Conservation (phyloP, 2,329 filamentous ascomycete genomes). For the Botrytis hyacinthi region DNA sequence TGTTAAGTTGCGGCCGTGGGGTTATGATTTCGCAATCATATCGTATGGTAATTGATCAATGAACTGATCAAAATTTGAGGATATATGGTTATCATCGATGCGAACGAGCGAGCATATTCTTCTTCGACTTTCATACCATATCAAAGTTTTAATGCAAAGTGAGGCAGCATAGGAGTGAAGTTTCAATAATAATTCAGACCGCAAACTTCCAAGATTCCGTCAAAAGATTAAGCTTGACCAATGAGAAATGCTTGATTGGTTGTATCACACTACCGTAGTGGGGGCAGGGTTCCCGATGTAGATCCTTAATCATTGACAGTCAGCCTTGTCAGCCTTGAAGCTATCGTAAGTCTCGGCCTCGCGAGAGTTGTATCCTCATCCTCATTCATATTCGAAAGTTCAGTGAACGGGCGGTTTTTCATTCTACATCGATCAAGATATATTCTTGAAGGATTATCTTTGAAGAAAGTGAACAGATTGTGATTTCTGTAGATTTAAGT, state of each 20-base stretch:
- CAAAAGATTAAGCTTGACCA: constrained; percentile 17
- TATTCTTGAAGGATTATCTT: background rate
- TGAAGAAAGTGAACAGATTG: background rate
- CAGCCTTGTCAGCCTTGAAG: constrained; percentile 23
- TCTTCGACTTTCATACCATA: constrained; percentile 9
- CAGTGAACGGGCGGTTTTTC: background rate
- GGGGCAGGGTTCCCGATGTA: background rate
- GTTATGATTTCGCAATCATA: constrained; percentile 32
- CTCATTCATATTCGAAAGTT: background rate
- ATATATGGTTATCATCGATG: constrained; percentile 29
- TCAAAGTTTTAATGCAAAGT: constrained; percentile 5
- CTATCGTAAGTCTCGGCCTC: background rate
- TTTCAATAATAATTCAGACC: constrained; percentile 13
- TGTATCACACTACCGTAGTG: constrained; percentile 12
- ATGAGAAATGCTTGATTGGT: constrained; percentile 21
- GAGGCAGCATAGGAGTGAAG: background rate
- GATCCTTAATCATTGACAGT: background rate
- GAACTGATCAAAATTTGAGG: constrained; percentile 22
- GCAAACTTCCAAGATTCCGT: constrained; percentile 16
- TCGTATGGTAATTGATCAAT: constrained; percentile 21
- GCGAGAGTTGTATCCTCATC: background rate
- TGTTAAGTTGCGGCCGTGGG: constrained; percentile 18
- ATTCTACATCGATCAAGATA: background rate
- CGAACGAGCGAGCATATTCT: constrained; percentile 11
- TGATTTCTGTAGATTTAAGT: background rate